Evolutionary conservation across 768 basidiomycete genomes (phyloP).

Genomic region (Lactarius pseudohatsudake): DNA sequence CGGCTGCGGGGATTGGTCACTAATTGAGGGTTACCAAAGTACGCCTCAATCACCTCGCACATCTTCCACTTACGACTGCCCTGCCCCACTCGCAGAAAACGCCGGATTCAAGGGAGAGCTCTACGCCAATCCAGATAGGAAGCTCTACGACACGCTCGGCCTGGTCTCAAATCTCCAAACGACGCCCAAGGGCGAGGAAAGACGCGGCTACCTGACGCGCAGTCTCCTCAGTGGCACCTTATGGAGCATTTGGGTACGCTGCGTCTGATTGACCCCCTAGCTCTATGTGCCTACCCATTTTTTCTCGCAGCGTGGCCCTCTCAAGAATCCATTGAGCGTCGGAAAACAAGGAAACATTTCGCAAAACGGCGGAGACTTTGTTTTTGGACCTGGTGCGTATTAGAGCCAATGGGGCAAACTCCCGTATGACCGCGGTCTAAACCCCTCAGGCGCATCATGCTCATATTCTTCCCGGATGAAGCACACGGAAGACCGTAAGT

Average conservation of each 20-base stretch:
- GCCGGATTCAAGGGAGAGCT: slow-evolving; percentile 24
- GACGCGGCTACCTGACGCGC: slow-evolving; percentile 23
- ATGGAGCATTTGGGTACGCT: slow-evolving; percentile 24
- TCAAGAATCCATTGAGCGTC: slow-evolving; percentile 23
- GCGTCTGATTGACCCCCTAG: not conserved
- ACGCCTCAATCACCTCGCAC: not conserved
- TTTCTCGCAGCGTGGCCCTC: slow-evolving; percentile 19
- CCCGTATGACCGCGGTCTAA: not conserved
- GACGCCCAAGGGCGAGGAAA: slow-evolving; percentile 21
- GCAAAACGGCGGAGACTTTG: slow-evolving; percentile 28
- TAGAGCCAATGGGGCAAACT: no score
- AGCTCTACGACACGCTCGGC: slow-evolving; percentile 24
- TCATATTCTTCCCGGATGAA: slow-evolving; percentile 23
- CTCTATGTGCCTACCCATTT: not conserved
- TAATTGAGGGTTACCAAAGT: slow-evolving; percentile 28
- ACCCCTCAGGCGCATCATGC: slow-evolving; percentile 16
- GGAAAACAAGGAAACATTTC: slow-evolving; percentile 27
- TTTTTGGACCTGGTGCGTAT: slow-evolving; percentile 25
- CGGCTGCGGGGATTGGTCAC: slow-evolving; percentile 27
- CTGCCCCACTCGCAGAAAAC: not conserved
- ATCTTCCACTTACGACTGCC: not conserved
- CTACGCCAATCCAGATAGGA: slow-evolving; percentile 28
- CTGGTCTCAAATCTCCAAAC: slow-evolving; percentile 23
- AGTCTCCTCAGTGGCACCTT: slow-evolving; percentile 15
- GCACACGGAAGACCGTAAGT: slow-evolving; percentile 29